Base-by-base conservation (phyloP, 2,329 filamentous ascomycete genomes). In the Alternaria triticina region DNA sequence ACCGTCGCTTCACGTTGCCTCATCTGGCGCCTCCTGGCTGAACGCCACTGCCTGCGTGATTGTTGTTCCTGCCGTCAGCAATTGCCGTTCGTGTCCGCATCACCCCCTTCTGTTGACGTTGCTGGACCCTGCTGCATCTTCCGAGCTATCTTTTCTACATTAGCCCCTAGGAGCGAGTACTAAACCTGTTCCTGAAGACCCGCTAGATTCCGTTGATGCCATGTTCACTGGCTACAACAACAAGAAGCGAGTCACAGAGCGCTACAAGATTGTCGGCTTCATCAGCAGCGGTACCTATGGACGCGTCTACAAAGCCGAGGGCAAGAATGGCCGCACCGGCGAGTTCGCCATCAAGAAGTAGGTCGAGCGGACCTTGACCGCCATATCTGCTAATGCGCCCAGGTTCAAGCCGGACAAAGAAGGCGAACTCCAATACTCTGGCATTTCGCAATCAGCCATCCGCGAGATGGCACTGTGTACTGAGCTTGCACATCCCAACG, bases 321-420 rank as follows among this genome's bases (percentile, higher is more conserved):
- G 92, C 72, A 89, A 90, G 68, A 87, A 91, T 83, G 88, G 89
- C 72, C 84, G 90, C 78, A 82, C 88, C 55, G 92, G 92, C 67
- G 93, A 97, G 76, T 97, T 97, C 77, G 96, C 96, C 72, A 99
- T 99, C 84, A 99, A 99, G 79, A 99, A 99, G 88, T 97, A 80
- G 74, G 81, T 77, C 52, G 25, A 25, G 17, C 15, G 20, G 43
- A 62, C 13, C n/a, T 22, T 27, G 15, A 55, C 43, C 67, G 55
- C 43, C 28, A 11, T 45, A 25, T 23, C 36, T 66, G 58, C 70
- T 77, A 62, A 77, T 50, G 27, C 8, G 17, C 0, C 17, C 64
- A 89, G 88, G 69, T 91, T 97, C 88, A 97, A 97, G 84, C 94
- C 94, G 8, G 96, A 99, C 81, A 99, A 98, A 83, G 96, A 99